Base-by-base conservation (phyloP, 257 asterid species). In the Solanum stenotomum region DNA sequence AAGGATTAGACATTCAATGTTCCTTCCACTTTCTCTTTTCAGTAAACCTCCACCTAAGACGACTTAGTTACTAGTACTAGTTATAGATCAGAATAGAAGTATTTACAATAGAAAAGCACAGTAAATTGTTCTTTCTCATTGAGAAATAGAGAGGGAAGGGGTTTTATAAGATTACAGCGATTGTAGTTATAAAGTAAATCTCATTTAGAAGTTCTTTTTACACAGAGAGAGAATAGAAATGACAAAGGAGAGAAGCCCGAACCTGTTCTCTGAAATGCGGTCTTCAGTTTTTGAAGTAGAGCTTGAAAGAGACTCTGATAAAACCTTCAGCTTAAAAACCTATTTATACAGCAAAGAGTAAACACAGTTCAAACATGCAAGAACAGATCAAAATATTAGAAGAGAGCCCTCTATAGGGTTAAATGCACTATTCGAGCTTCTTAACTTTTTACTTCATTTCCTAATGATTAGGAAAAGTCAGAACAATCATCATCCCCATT, bases 231-330 rank as follows among this genome's bases (percentile, higher is more conserved):
- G 44, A 78, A 49, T n/a, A 38, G 38, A 63, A 82, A 83, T 25
- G 83, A 88, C 15, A 83, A 77, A 87, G 78, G 86, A 92, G 63
- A 40, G 37, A 23, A 76, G 49, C 84, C 86, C 88, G 72, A 70
- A 96, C 99, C 98, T 97, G 87, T 91, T 92, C 49, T 97, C 98
- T 65, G 94, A 92, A 87, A 96, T 92, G 87, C 97, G 96, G 74
- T 89, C 94, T 91, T 95, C 98, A 40, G 97, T 95, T 91, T 94
- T 94, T 46, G 91, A 85, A 84, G 92, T 92, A 87, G 99, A 97
- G 93, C 96, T 93, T 78, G 95, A 93, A 75, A 97, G 98, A 87
- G 99, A 97, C 91, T 96, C 98, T 85, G 95, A 91, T 91, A 97
- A 90, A 87, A 96, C 90, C 93, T 93, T 96, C 83, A 97, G 90